These are phyloP conservation scores for Hibiscus tridactylites DNA, from an alignment of 345 rosid genomes.

Conservation along the genomic window DNA sequence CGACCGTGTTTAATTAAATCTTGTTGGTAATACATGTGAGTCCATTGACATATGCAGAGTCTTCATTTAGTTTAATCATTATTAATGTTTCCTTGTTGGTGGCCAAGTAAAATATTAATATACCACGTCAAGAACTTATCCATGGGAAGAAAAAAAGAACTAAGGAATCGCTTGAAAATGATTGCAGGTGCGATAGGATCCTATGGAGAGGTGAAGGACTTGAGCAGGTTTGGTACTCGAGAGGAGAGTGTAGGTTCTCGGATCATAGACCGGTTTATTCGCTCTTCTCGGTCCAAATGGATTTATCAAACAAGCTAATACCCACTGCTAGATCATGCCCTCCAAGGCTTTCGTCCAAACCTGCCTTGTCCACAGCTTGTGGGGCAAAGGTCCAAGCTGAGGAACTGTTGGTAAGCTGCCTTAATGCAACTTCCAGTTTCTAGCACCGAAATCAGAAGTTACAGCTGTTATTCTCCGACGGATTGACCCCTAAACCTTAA, in stretches of 20 bases:
- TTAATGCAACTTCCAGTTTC: constrained; percentile 1
- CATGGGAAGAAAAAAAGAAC: neutral
- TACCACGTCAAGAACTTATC: neutral
- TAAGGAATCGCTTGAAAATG: neutral
- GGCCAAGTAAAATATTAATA: neutral
- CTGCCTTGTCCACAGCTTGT: constrained; percentile 39
- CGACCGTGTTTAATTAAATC: constrained; percentile 1
- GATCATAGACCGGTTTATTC: constrained; percentile 92
- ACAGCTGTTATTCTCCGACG: constrained; percentile 2
- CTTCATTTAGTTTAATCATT: neutral
- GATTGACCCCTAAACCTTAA: neutral
- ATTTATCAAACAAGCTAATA: constrained; percentile 16
- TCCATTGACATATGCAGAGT: neutral
- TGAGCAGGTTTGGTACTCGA: constrained; percentile 56
- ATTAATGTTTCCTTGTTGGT: neutral
- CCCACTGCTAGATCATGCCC: constrained; percentile 7
- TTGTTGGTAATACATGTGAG: neutral
- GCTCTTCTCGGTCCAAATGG: constrained; percentile 52
- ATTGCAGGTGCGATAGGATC: constrained; percentile 85
- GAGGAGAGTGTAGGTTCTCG: constrained; percentile 91
- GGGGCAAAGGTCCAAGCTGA: constrained; percentile 74
- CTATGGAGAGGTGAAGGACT: constrained; percentile 87
- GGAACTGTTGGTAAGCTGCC: constrained; percentile 52
- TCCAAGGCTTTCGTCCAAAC: constrained; percentile 28
- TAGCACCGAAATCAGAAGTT: neutral